Base-by-base conservation (phyloP, 2,329 filamentous ascomycete genomes). In the Trichoderma semiorbis region DNA sequence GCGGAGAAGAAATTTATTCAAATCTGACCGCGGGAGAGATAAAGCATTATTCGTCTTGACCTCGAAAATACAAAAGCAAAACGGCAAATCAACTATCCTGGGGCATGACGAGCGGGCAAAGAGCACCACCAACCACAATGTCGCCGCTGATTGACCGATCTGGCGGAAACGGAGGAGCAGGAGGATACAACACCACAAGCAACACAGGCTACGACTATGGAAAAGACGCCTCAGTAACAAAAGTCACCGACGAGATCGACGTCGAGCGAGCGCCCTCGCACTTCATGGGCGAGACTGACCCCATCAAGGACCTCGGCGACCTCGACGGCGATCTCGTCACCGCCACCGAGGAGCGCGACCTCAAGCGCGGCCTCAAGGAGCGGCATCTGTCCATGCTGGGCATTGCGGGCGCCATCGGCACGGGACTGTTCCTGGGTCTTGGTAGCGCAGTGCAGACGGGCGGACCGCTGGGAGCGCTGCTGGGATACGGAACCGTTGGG, bases 401-500 rank as follows among this genome's bases (percentile, higher is more conserved):
- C 75, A 89, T 90, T 70, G 88, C 88, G 66, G 88, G 88, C 68
- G 86, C 87, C 72, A 89, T 90, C 72, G 88, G 88, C 74, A 89
- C 88, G 62, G 88, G 88, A 69, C 84, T 90, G 64, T 90, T 90
- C 77, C 86, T 90, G 47, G 87, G 88, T 21, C 85, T 88, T 39
- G 88, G 88, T 74, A 78, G 81, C 71, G 86, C 87, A 21, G 84
- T 90, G 28, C 80, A 83, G 74, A 84, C 79, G 26, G 88, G 84
- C 75, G 85, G 85, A 1, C 85, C 85, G 0, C 78, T 84, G 1
- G 84, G 84, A 63, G 83, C 84, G 0, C 77, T 87, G 53, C 80
- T 87, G 12, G 85, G 84, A 11, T 90, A 90, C 76, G 80, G 83
- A n/a, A 86, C 87, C 63, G 82, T 90, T 72, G 88, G 88, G 39